These are phyloP conservation scores for Puccinia brachypodii DNA, from an alignment of 1,284 basidiomycete genomes.

Conservation along the genomic window DNA sequence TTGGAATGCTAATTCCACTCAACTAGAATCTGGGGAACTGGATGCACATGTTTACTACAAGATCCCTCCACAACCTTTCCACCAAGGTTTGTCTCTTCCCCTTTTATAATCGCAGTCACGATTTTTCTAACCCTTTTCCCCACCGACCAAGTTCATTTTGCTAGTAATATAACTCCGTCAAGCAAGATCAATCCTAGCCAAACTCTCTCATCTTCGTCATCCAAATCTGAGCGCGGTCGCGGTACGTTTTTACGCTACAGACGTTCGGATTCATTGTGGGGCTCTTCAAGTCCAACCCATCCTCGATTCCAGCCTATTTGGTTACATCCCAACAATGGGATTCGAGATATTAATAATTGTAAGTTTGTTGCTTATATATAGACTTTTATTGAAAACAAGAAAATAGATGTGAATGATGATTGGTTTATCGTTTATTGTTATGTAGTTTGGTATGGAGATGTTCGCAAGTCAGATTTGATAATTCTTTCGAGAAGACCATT, in stretches of 20 bases:
- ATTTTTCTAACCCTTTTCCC: neutral
- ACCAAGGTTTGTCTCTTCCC: slow-evolving; percentile 13
- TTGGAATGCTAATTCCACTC: neutral
- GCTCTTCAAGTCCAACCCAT: slow-evolving; percentile 30
- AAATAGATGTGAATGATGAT: no score
- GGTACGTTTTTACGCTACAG: slow-evolving; percentile 54
- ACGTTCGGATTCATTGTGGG: slow-evolving; percentile 53
- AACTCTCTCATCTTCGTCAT: neutral
- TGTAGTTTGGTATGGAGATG: slow-evolving; percentile 51
- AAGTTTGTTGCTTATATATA: slow-evolving; percentile 38
- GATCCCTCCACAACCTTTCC: slow-evolving; percentile 50
- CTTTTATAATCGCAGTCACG: neutral
- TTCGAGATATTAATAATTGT: slow-evolving; percentile 55
- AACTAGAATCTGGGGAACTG: slow-evolving; percentile 49
- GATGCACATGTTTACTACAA: slow-evolving; percentile 52
- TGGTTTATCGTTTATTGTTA: neutral
- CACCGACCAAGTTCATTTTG: neutral
- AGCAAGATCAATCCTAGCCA: neutral
- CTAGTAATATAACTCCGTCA: neutral
- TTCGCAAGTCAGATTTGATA: slow-evolving; percentile 53
- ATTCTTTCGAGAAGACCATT: slow-evolving; percentile 53
- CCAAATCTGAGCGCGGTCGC: slow-evolving; percentile 45
- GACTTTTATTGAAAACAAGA: neutral
- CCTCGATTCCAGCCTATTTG: slow-evolving; percentile 33
- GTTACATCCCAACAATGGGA: slow-evolving; percentile 51